Conservation (phyloP, 805 yeast species). For the Sugiyamaella floridensis region DNA sequence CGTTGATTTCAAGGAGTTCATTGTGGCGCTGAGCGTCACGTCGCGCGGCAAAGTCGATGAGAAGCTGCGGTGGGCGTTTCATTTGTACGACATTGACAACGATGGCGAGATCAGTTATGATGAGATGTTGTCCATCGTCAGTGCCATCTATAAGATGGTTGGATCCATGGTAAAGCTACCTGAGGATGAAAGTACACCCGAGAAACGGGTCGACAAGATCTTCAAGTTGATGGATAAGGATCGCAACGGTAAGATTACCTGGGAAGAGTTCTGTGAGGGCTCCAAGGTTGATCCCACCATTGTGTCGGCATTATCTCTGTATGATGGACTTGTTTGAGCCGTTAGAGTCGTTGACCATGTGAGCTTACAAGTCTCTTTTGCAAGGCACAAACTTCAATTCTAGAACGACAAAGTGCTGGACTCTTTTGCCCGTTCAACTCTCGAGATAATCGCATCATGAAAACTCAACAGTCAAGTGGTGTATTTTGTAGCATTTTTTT, state of each 20-base stretch:
- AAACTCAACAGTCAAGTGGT: neutral
- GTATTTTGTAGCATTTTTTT: neutral
- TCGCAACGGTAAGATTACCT: conserved; percentile 58
- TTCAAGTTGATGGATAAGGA: conserved; percentile 69
- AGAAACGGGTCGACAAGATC: conserved; percentile 73
- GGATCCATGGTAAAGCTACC: conserved; percentile 88
- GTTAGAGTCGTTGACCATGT: neutral
- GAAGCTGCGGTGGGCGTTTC: conserved; percentile 84
- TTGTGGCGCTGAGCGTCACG: conserved; percentile 77
- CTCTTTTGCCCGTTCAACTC: no score
- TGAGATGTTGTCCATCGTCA: conserved; percentile 73
- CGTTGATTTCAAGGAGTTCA: conserved; percentile 89
- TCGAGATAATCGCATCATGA: no score
- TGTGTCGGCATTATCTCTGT: conserved; percentile 65
- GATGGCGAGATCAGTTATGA: conserved; percentile 69
- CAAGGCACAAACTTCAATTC: no score
- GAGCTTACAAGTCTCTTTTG: no score
- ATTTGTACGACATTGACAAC: conserved; percentile 73
- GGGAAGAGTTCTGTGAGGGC: conserved; percentile 79
- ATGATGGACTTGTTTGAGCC: conserved; percentile 64
- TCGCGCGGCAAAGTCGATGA: conserved; percentile 81
- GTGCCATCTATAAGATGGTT: conserved; percentile 87
- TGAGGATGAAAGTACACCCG: conserved; percentile 90
- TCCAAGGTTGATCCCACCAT: conserved; percentile 73
- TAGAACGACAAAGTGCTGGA: no score